Base-by-base conservation (phyloP, 1,284 basidiomycete genomes). In the Leccinum discolor region DNA sequence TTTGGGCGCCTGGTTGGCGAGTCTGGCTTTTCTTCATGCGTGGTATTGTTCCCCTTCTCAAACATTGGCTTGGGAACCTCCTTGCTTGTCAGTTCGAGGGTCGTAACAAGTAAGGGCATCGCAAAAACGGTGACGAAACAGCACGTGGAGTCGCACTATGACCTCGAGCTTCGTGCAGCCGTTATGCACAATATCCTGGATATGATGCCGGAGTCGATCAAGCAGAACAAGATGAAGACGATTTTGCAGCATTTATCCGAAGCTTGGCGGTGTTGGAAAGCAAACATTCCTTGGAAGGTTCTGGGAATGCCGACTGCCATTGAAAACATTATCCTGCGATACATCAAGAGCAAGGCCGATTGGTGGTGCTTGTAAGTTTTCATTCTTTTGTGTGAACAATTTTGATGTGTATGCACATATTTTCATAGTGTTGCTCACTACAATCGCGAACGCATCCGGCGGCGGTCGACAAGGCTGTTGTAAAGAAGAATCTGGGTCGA, bases 11-110 rank as follows among this genome's bases (percentile, higher is more conserved):
- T 18, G 98, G 97, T 40, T 99, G 98, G 98, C 88, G 98, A 63
- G 98, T 99, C 7, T 99, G 98, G 98, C 83, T 99, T 68, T 99
- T 99, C 85, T 99, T 99, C 86, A 94, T 99, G 90, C 91, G 98
- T 63, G 98, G 98, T 67, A 99, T 99, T 73, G 96, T 99, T 0
- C 98, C 98, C 12, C 86, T 99, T 7, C 88, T 99, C 11, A 97
- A 99, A 79, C 85, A 96, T 79, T 99, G 98, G 91, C 88, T 99
- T 56, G 96, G 98, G 42, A 99, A 99, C 78, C 81, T 99, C 72
- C 90, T 99, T 61, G 98, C 98, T 52, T 90, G 98, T 80, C 97
- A 99, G 78, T 99, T 99, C 77, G 98, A 99, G 78, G 97, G 94
- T 40, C 86, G 98, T 73, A 99, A 99, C 79, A 96, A 96, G 94